Base-by-base conservation (phyloP, 441 rosid species). In the Populus trichocarpa region DNA sequence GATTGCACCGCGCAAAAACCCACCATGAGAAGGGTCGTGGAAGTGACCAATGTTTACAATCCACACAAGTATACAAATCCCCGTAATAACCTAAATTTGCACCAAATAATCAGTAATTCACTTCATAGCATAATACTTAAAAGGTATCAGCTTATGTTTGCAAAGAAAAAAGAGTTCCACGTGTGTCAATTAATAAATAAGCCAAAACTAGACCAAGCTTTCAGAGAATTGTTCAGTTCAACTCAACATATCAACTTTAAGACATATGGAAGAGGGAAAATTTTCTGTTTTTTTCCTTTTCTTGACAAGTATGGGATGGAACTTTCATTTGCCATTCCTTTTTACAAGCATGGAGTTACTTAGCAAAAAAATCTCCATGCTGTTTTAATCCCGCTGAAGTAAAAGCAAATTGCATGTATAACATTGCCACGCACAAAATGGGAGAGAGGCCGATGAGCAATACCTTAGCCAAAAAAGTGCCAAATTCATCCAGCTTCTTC, bases 401-500 rank as follows among this genome's bases (percentile, higher is more conserved):
- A 61, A 67, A 22, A 14, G 11, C 28, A 12, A 11, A 26, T 26
- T 26, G 28, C 28, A 26, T 26, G 14, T 30, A 72, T 11, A 79
- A 73, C 13, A 46, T 67, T 28, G 22, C 28, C 23, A 35, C 10
- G 30, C 68, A 70, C 50, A 71, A 40, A 72, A n/a, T 18, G 23
- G 78, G 61, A 38, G 35, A 13, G 28, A 40, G 71, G 74, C 38
- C 25, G 63, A 42, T 28, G 68, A 40, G 80, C 71, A 73, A 75
- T 87, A 81, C 99, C 98, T 96, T 96, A 28, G 99, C 99, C 89
- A 96, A 87, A 83, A 96, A 94, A 83, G 96, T 89, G 76, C 98
- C 98, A 88, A 96, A 96, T 84, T 96, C 99, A 84, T 96, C 99
- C 87, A 96, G 85, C 84, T 96, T 94, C 92, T 88, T 96, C 86